Base-by-base conservation (phyloP, 2,329 filamentous ascomycete genomes). In the Lasiodiplodia sp. region DNA sequence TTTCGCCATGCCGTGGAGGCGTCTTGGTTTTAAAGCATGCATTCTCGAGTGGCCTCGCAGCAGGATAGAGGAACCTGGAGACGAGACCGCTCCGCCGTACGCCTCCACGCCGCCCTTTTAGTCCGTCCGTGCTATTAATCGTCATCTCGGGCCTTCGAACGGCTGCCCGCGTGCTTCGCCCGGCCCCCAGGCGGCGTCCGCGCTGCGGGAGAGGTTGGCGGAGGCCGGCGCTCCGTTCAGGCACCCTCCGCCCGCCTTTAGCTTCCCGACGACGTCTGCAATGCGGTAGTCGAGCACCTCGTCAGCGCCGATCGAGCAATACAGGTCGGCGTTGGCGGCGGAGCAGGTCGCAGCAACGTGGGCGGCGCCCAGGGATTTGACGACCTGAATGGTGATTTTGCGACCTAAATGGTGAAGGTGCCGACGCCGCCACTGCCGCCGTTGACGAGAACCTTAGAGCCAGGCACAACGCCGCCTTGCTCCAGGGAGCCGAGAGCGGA, bases 331-430 rank as follows among this genome's bases (percentile, higher is more conserved):
- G 74, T 91, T 92, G 6, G 76, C 75, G 0, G 79, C 82, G 11
- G 88, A 91, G 73, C 89, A 91, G 4, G 83, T 84, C 2, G 83
- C 82, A 2, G 85, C 87, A 38, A 92, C 89, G 70, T 85, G 79
- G 18, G 16, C 53, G 71, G 86, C 89, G 0, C 88, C 88, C 3
- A 87, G 73, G 0, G 81, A 79, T 75, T 90, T 91, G 10, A 88
- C 89, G 55, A 91, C 84, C 74, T 91, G 89, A 66, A 91, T 87
- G 0, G 83, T 85, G 81, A 79, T 75, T 90, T 91, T 11, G 88
- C 89, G 55, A 91, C 84, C 74, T 91, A 89, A 66, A 91, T 87
- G 0, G 83, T 85, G 68, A 84, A 90, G 0, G 84, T 83, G 0
- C 90, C 90, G 0, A 83, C 85, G 0, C 89, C 89, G 11, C 90